Base-by-base conservation (phyloP, 805 yeast genomes). In the Tetrapisispora pingtungensis region DNA sequence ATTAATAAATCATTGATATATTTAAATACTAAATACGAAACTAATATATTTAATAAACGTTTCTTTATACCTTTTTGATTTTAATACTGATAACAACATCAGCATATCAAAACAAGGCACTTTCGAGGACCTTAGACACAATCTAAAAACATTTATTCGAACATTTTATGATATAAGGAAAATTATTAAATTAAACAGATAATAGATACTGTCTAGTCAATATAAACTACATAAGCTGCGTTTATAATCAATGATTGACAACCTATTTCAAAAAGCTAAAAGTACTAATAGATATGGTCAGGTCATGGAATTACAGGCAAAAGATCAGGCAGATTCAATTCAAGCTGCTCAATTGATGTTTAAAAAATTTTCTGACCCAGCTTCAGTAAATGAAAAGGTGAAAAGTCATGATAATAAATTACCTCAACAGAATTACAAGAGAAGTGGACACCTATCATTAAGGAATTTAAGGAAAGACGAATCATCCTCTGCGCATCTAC, bases 271-370 rank as follows among this genome's bases (percentile, higher is more conserved):
- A 36, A 24, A 22, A n/a, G 13, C 18, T 4, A 37, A 28, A 18
- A 28, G 14, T 30, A 27, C 15, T 31, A 7, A 20, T 20, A 31
- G 17, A 26, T 20, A 20, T 15, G 22, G 27, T 24, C 7, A 19
- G 10, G 19, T 10, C 3, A 10, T 32, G 24, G 36, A 40, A 13
- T n/a, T 41, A 15, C 17, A 33, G 3, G 26, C 27, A 3, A 33
- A 34, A 17, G 36, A 19, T n/a, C 27, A 35, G 20, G 30, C 26
- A 12, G 46, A 44, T 26, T 51, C 55, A 12, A 13, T 51, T 27
- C 47, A 41, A 15, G 55, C 55, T 20, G 55, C 55, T 7, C 55
- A 51, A 35, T 46, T 50, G 7, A 51, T 49, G 33, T 51, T 49
- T 42, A 47, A 44, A 42, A 51, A 46, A 30, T 47, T 49, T 30